phyloP scores from a whole-genome alignment of 2,329 filamentous ascomycete genomes.

The Neobulgaria alba region DNA sequence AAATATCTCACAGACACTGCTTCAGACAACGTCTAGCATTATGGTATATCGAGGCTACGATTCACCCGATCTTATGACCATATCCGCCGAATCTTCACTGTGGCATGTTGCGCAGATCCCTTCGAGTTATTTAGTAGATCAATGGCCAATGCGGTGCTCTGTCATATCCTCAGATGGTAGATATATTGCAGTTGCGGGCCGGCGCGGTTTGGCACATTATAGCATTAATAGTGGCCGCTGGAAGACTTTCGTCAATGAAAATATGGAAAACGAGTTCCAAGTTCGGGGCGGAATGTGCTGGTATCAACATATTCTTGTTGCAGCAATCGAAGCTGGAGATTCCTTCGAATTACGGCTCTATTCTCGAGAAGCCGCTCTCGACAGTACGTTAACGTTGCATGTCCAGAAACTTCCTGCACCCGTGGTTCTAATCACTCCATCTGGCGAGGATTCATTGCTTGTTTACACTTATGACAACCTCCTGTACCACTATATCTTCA shows the following conservation, averaged over 20 bases:
- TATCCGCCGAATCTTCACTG: conserved; percentile 85
- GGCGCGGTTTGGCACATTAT: conserved; percentile 87
- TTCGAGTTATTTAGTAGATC: conserved; percentile 72
- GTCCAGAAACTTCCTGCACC: conserved; percentile 71
- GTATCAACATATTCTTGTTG: conserved; percentile 92
- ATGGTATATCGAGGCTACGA: conserved; percentile 94
- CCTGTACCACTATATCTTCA: conserved; percentile 89
- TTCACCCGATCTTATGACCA: conserved; percentile 78
- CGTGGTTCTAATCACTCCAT: conserved; percentile 81
- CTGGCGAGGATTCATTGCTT: conserved; percentile 86
- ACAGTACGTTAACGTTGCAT: conserved; percentile 64
- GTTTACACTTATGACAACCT: conserved; percentile 97
- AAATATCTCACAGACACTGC: conserved; percentile 79
- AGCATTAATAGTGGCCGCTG: conserved; percentile 89
- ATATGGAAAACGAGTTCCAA: conserved; percentile 80
- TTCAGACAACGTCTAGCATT: conserved; percentile 80
- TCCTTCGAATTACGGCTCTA: conserved; percentile 86
- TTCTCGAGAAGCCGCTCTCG: conserved; percentile 74
- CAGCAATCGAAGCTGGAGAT: conserved; percentile 78
- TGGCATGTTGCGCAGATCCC: conserved; percentile 93
- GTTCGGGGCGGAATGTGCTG: conserved; percentile 97
- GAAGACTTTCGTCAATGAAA: conserved; percentile 83
- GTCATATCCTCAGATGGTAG: conserved; percentile 86
- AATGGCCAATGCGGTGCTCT: conserved; percentile 86
- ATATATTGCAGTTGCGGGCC: conserved; percentile 93